These are phyloP conservation scores for Crucihimalaya himalaica DNA, from an alignment of 345 rosid species.

Conservation along the genomic window DNA sequence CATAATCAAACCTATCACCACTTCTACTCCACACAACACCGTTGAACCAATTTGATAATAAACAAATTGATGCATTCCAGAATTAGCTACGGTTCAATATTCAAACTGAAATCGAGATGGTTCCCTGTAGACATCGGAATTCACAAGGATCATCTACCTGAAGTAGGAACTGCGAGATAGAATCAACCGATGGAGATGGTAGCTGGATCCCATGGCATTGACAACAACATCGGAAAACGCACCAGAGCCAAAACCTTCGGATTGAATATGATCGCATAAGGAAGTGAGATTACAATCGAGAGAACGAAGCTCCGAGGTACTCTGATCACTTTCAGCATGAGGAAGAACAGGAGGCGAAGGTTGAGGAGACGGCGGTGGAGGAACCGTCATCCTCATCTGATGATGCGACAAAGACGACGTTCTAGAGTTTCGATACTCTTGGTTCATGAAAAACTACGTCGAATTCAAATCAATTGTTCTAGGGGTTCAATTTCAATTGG, in stretches of 20 bases:
- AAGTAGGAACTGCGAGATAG: conserved; percentile 94
- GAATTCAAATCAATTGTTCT: conserved; percentile 4
- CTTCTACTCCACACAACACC: neutral
- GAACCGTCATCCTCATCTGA: conserved; percentile 40
- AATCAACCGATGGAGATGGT: conserved; percentile 87
- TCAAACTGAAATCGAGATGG: neutral
- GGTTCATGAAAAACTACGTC: conserved; percentile 15
- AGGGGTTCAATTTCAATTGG: conserved; percentile 8
- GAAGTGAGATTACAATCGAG: conserved; percentile 83
- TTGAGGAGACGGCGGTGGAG: conserved; percentile 53
- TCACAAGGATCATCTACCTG: conserved; percentile 51
- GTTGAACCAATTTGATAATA: neutral
- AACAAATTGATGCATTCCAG: neutral
- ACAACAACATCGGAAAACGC: conserved; percentile 89
- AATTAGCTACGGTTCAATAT: neutral
- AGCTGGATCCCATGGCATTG: conserved; percentile 82
- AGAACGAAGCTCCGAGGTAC: conserved; percentile 68
- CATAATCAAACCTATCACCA: conserved; percentile 15
- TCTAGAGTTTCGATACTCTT: conserved; percentile 32
- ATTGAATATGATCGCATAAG: conserved; percentile 89
- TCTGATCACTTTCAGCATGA: conserved; percentile 67
- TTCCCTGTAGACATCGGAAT: neutral
- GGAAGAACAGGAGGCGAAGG: conserved; percentile 51
- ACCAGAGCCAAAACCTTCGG: conserved; percentile 82
- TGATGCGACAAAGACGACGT: conserved; percentile 40